Evolutionary conservation across 768 basidiomycete genomes (phyloP).

Genomic region (Suillus luteus): DNA sequence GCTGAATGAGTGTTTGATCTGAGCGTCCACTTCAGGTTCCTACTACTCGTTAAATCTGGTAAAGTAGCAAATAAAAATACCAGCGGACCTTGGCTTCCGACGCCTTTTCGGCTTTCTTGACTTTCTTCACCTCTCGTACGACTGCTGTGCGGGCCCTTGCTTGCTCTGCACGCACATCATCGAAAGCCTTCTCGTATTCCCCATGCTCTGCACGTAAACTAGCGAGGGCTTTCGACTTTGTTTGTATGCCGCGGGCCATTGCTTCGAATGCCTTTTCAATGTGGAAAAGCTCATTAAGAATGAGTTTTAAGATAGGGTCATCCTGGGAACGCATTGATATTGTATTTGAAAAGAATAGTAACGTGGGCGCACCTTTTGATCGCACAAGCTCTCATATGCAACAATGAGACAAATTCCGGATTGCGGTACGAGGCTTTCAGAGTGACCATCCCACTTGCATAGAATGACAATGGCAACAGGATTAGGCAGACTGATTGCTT

Average conservation of each 20-base stretch:
- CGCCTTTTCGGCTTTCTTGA: conserved; percentile 90
- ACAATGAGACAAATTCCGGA: too few relatives aligned
- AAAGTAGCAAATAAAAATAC: neutral
- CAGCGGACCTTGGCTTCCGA: conserved; percentile 74
- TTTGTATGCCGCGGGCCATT: conserved; percentile 63
- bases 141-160: conserved; percentile 74
- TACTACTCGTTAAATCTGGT: conserved; percentile 30
- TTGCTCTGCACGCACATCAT: conserved; percentile 46
- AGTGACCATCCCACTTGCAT: too few relatives aligned
- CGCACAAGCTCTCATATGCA: conserved; percentile 57
- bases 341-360: neutral
- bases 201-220: too few relatives aligned
- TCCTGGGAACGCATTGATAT: conserved; percentile 52
- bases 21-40: conserved; percentile 87
- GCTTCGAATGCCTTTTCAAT: conserved; percentile 81
- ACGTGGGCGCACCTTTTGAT: conserved; percentile 60
- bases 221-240: conserved; percentile 68
- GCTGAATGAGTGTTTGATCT: conserved; percentile 82
- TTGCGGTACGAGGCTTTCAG: too few relatives aligned
- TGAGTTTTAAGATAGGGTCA: conserved; percentile 52
- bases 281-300: conserved; percentile 88
- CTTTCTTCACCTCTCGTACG: conserved; percentile 80
- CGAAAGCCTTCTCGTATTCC: too few relatives aligned
- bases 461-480: too few relatives aligned
- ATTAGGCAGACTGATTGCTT: too few relatives aligned